Conservation (phyloP, 2,329 filamentous ascomycete genomes). For the Fusarium abutilonis region DNA sequence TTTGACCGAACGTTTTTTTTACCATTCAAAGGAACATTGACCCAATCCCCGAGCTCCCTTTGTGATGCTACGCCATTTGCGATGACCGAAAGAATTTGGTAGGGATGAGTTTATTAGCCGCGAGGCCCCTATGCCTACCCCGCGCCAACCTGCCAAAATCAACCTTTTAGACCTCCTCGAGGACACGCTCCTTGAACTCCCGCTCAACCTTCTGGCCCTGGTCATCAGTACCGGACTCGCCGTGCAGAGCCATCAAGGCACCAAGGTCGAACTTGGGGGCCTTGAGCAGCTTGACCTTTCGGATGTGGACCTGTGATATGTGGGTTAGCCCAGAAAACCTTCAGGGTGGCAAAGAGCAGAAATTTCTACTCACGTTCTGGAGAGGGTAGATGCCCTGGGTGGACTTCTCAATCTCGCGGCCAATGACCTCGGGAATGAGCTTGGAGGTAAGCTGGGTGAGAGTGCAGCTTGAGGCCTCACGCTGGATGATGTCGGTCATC, state of each 20-base stretch:
- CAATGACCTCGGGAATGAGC: slow-evolving; percentile 99
- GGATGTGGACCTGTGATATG: slow-evolving; percentile 86
- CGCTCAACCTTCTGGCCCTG: slow-evolving; percentile 98
- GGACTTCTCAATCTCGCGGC: slow-evolving; percentile 99
- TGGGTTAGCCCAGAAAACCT: slow-evolving; percentile 6
- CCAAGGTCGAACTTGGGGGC: slow-evolving; percentile 98
- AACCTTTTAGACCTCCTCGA: slow-evolving; percentile 85
- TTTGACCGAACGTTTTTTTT: slow-evolving; percentile 49
- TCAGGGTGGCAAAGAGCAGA: not conserved
- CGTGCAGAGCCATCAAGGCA: slow-evolving; percentile 94
- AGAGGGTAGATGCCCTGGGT: slow-evolving; percentile 99
- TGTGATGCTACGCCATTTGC: slow-evolving; percentile 57
- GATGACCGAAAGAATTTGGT: slow-evolving; percentile 56
- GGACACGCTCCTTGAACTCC: slow-evolving; percentile 98
- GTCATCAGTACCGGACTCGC: slow-evolving; percentile 96
- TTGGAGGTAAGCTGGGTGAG: slow-evolving; percentile 97
- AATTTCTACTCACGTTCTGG: slow-evolving; percentile 80
- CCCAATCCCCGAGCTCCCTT: slow-evolving; percentile 55
- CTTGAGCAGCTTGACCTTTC: slow-evolving; percentile 99
- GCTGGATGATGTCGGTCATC: slow-evolving; percentile 99
- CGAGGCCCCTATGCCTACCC: slow-evolving; percentile 48
- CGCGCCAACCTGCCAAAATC: slow-evolving; percentile 46
- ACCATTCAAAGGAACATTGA: slow-evolving; percentile 53
- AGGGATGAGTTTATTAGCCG: slow-evolving; percentile 50
- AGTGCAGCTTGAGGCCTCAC: slow-evolving; percentile 93